Conservation (phyloP, 768 basidiomycete species). For the Terana coerulea region DNA sequence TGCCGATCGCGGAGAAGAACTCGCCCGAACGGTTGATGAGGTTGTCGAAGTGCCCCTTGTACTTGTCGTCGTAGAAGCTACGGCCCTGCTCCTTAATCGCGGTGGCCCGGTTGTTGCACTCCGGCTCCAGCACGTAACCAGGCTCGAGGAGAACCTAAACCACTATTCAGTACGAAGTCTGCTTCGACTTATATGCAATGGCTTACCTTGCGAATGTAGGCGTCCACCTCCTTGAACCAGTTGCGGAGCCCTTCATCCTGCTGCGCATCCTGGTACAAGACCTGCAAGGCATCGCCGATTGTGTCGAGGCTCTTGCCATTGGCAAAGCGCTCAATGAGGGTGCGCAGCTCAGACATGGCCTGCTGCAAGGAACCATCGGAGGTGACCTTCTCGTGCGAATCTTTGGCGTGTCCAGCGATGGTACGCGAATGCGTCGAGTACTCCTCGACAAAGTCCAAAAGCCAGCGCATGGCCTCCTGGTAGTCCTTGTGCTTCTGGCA, state of each 20-base stretch:
- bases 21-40: constrained; percentile 63
- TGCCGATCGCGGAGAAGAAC: constrained; percentile 85
- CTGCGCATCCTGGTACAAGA: constrained; percentile 68
- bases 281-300: constrained; percentile 67
- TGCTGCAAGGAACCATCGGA: constrained; percentile 55
- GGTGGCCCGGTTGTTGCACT: constrained; percentile 61
- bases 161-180: not conserved
- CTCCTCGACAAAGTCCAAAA: constrained; percentile 57
- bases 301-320: constrained; percentile 62
- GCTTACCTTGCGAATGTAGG: constrained; percentile 61
- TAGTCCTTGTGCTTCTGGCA: constrained; percentile 93
- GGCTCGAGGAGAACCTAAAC: constrained; percentile 66
- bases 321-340: constrained; percentile 89
- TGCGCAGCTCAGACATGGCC: constrained; percentile 63
- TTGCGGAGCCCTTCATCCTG: constrained; percentile 69
- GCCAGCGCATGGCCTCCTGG: constrained; percentile 75
- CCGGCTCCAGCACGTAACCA: constrained; percentile 82
- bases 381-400: constrained; percentile 18
- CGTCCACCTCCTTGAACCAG: constrained; percentile 67
- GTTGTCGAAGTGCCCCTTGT: constrained; percentile 75
- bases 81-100: constrained; percentile 68
- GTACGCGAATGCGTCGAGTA: constrained; percentile 44
- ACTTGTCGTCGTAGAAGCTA: constrained; percentile 72
- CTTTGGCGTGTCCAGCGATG: constrained; percentile 14
- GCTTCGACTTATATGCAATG: not conserved